Conservation (phyloP, 2,329 filamentous ascomycete species). For the Pseudovirgaria hyperparasitica region DNA sequence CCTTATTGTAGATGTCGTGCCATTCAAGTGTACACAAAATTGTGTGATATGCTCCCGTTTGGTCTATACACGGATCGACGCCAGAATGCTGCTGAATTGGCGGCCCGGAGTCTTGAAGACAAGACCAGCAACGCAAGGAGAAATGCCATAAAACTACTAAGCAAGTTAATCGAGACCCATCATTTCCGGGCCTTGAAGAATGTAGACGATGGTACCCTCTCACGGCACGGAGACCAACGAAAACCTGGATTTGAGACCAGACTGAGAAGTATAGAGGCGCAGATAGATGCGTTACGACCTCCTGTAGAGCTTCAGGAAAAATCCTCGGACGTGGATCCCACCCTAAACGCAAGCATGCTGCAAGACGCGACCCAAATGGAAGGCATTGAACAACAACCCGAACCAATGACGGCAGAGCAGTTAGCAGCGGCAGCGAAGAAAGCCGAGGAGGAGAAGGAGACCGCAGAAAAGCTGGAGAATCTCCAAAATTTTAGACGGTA, state of each 20-base stretch:
- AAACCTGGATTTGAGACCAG: constrained; percentile 67
- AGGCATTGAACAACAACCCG: constrained; percentile 17
- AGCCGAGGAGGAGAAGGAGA: constrained; percentile 75
- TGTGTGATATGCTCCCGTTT: constrained; percentile 89
- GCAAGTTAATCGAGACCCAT: constrained; percentile 80
- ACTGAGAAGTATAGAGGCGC: constrained; percentile 68
- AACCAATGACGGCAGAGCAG: constrained; percentile 63
- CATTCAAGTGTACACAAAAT: constrained; percentile 82
- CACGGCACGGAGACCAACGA: constrained; percentile 67
- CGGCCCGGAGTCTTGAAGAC: constrained; percentile 81
- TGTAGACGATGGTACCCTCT: too few relatives aligned
- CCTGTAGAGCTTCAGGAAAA: constrained; percentile 63
- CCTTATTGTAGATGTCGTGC: constrained; percentile 87
- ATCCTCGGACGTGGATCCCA: constrained; percentile 46
- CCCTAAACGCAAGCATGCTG: constrained; percentile 64
- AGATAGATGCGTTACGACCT: constrained; percentile 70
- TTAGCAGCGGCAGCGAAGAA: constrained; percentile 62
- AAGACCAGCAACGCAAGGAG: constrained; percentile 95
- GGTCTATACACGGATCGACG: constrained; percentile 81
- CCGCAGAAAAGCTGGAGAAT: constrained; percentile 76
- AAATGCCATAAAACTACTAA: constrained; percentile 88
- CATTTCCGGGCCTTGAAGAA: constrained; percentile 85
- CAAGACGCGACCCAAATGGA: constrained; percentile 81
- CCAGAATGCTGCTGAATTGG: constrained; percentile 76
- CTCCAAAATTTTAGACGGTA: constrained; percentile 80